Evolutionary conservation across 2,329 filamentous ascomycete species (phyloP).

Genomic region (Paracamarosporium sp.): DNA sequence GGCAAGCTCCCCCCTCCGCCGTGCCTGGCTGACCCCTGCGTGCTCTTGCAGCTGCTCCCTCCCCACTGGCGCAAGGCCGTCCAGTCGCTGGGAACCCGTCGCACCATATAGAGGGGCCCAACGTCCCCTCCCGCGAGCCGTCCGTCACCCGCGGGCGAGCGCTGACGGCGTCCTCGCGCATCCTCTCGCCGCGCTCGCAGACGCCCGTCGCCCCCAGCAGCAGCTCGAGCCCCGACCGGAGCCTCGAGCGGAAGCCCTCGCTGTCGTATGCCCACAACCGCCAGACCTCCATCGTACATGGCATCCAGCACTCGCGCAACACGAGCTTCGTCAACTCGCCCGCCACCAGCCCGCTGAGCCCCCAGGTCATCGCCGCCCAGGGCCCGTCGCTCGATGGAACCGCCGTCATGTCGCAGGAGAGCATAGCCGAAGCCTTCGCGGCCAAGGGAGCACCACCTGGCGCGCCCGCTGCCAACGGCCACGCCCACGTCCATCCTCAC

Average conservation of each 20-base stretch:
- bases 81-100: slow-evolving; percentile 45
- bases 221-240: slow-evolving; percentile 48
- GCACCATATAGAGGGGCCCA: slow-evolving; percentile 44
- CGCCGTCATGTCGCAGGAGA: slow-evolving; percentile 49
- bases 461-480: slow-evolving; percentile 17
- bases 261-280: slow-evolving; percentile 84
- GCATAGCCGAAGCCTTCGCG: slow-evolving; percentile 44
- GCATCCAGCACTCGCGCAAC: slow-evolving; percentile 89
- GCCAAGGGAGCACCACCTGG: slow-evolving; percentile 33
- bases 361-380: slow-evolving; percentile 74
- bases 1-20: slow-evolving; percentile 15
- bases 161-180: slow-evolving; percentile 51
- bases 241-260: slow-evolving; percentile 59
- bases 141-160: slow-evolving; percentile 55
- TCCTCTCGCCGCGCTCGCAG: slow-evolving; percentile 52
- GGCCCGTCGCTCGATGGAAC: slow-evolving; percentile 47
- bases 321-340: slow-evolving; percentile 82
- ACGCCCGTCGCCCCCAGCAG: slow-evolving; percentile 46
- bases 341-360: slow-evolving; percentile 81
- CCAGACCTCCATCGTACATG: slow-evolving; percentile 96
- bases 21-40: slow-evolving; percentile 40
- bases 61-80: slow-evolving; percentile 48
- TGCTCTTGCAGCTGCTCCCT: slow-evolving; percentile 44
- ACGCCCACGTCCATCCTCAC: slow-evolving; percentile 11
- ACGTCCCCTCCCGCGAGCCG: slow-evolving; percentile 48